These are phyloP conservation scores for Jamesozyma jinghongensis DNA, from an alignment of 805 yeast species.

Conservation along the genomic window DNA sequence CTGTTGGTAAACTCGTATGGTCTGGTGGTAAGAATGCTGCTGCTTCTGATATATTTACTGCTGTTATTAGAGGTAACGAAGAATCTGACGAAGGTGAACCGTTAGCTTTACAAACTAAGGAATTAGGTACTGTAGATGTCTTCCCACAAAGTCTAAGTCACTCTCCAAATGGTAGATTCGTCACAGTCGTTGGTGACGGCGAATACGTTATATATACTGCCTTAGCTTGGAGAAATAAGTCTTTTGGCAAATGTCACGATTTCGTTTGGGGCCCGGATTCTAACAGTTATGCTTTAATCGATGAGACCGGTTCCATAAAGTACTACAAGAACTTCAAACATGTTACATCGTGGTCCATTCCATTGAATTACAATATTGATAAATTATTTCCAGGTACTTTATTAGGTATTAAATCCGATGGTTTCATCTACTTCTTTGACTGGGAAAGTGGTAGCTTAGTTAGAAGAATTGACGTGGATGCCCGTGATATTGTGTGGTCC, in stretches of 20 bases:
- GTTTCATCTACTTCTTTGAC: constrained; percentile 80
- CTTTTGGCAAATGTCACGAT: constrained; percentile 82
- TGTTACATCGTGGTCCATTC: constrained; percentile 51
- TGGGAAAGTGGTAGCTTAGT: constrained; percentile 86
- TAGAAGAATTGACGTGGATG: constrained; percentile 82
- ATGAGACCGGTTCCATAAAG: constrained; percentile 53
- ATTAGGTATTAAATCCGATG: constrained; percentile 75
- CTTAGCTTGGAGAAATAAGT: constrained; percentile 94
- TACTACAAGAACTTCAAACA: constrained; percentile 81
- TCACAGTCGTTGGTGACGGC: constrained; percentile 95
- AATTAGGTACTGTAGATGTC: constrained; percentile 87
- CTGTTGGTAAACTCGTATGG: constrained; percentile 85
- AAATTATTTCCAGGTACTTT: constrained; percentile 84
- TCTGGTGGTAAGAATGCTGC: constrained; percentile 59
- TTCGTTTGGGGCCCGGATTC: constrained; percentile 95
- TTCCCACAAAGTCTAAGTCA: constrained; percentile 82
- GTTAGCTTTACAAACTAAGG: constrained; percentile 71
- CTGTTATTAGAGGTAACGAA: constrained; percentile 65
- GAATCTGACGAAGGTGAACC: constrained; percentile 72
- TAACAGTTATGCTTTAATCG: constrained; percentile 75
- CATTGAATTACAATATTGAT: constrained; percentile 63
- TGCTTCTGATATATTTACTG: constrained; percentile 63
- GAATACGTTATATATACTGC: constrained; percentile 95
- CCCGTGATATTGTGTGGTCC: constrained; percentile 78
- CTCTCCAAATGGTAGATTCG: constrained; percentile 96